A percentile compares a stretch with the other conserved stretches of the same genome.
Evolutionary conservation across 805 yeast species (phyloP).

Genomic region (Candida michaelii): DNA sequence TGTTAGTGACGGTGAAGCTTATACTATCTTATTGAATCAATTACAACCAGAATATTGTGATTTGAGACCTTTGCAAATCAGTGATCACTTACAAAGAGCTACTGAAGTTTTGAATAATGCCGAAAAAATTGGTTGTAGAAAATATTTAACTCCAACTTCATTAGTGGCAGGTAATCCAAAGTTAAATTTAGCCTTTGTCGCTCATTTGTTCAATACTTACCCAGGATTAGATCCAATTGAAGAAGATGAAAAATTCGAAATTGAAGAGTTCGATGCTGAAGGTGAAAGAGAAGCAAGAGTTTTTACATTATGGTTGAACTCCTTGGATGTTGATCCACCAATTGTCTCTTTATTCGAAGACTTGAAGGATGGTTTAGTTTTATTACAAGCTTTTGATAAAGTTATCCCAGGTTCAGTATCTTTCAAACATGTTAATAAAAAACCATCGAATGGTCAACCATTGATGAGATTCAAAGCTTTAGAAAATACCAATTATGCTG

Average conservation of each 20-base stretch:
- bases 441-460: conserved; percentile 73
- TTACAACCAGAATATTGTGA: conserved; percentile 83
- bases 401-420: conserved; percentile 92
- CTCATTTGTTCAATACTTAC: conserved; percentile 92
- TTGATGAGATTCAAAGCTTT: conserved; percentile 89
- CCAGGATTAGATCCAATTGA: conserved; percentile 97
- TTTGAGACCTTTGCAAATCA: conserved; percentile 74
- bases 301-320: conserved; percentile 95
- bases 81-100: conserved; percentile 76
- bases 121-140: conserved; percentile 87
- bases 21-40: conserved; percentile 85
- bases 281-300: conserved; percentile 99
- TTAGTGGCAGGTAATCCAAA: conserved; percentile 95
- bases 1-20: conserved; percentile 92
- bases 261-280: conserved; percentile 98
- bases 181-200: conserved; percentile 94
- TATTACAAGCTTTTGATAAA: conserved; percentile 91
- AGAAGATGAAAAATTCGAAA: conserved; percentile 86
- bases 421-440: conserved; percentile 76
- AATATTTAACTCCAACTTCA: conserved; percentile 90
- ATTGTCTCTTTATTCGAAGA: conserved; percentile 91
- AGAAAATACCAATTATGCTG: conserved; percentile 98
- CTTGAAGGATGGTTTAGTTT: conserved; percentile 84
- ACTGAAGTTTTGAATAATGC: conserved; percentile 85
- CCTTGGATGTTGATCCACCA: conserved; percentile 94